Conservation (phyloP, 345 rosid species). For the Lagerstroemia speciosa region DNA sequence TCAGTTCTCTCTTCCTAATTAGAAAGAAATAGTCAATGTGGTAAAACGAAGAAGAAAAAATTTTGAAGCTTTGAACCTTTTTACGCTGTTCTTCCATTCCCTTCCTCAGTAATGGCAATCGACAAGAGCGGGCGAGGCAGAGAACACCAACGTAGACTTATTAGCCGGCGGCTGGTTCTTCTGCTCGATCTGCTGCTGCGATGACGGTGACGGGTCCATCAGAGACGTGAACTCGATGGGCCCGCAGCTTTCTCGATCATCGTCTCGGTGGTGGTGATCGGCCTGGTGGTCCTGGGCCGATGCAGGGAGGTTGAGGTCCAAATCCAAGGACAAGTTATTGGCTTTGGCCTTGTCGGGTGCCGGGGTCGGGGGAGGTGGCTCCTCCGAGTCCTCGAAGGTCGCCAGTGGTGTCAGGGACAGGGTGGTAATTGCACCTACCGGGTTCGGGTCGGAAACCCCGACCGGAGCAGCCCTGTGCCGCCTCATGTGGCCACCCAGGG, state of each 20-base stretch:
- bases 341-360: background rate
- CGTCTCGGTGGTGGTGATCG: background rate
- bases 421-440: background rate
- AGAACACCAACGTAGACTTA: constrained; percentile 17
- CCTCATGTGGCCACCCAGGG: constrained; percentile 41
- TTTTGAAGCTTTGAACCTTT: background rate
- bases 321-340: constrained; percentile 20
- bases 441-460: background rate
- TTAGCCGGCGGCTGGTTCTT: constrained; percentile 1
- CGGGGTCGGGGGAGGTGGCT: background rate
- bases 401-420: background rate
- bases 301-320: constrained; percentile 43
- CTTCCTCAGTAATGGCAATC: constrained; percentile 35
- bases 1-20: constrained; percentile 10
- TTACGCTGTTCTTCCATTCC: background rate
- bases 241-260: background rate
- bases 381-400: background rate
- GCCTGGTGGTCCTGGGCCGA: constrained; percentile 18
- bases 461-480: constrained; percentile 25
- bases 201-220: background rate
- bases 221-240: background rate
- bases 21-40: constrained; percentile 20
- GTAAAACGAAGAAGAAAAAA: constrained; percentile 6
- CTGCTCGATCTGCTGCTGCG: constrained; percentile 3
- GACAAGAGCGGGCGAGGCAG: constrained; percentile 25